A percentile compares a stretch with the other conserved stretches of the same genome.
Conservation (phyloP, 2,329 filamentous ascomycete species). For the Ampelomyces quisqualis region DNA sequence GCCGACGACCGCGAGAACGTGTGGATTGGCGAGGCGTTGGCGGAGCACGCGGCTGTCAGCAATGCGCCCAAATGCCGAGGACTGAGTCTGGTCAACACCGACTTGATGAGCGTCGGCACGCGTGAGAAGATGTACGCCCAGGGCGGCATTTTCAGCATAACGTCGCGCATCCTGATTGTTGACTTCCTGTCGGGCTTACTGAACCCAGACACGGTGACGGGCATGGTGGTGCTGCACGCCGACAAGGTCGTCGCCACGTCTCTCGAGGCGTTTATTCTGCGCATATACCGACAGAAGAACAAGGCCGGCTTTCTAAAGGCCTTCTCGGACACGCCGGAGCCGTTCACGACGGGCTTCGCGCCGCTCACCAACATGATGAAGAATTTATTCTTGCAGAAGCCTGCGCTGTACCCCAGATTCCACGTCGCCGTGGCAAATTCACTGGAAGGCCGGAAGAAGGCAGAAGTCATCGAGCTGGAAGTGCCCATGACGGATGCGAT, state of each 20-base stretch:
- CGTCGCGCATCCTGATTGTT: slow-evolving; percentile 90
- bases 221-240: slow-evolving; percentile 82
- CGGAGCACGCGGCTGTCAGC: slow-evolving; percentile 92
- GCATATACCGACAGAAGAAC: slow-evolving; percentile 93
- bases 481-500: slow-evolving; percentile 95
- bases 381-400: slow-evolving; percentile 85
- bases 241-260: slow-evolving; percentile 84
- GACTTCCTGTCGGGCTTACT: slow-evolving; percentile 85
- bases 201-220: slow-evolving; percentile 80
- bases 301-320: slow-evolving; percentile 92
- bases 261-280: slow-evolving; percentile 89
- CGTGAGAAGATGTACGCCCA: slow-evolving; percentile 88
- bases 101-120: slow-evolving; percentile 80
- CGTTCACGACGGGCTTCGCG: slow-evolving; percentile 83
- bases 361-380: slow-evolving; percentile 88
- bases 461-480: slow-evolving; percentile 95
- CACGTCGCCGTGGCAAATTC: slow-evolving; percentile 87
- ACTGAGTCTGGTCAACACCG: slow-evolving; percentile 89
- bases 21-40: slow-evolving; percentile 94
- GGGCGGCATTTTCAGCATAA: slow-evolving; percentile 93
- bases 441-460: slow-evolving; percentile 86
- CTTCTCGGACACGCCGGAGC: slow-evolving; percentile 90
- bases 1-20: slow-evolving; percentile 92
- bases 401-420: slow-evolving; percentile 89
- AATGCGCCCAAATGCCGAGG: slow-evolving; percentile 78